Percentiles rank a stretch among this genome's conserved stretches.
phyloP scores from a whole-genome alignment of 306 rosid genomes.

The Prunus mira region DNA sequence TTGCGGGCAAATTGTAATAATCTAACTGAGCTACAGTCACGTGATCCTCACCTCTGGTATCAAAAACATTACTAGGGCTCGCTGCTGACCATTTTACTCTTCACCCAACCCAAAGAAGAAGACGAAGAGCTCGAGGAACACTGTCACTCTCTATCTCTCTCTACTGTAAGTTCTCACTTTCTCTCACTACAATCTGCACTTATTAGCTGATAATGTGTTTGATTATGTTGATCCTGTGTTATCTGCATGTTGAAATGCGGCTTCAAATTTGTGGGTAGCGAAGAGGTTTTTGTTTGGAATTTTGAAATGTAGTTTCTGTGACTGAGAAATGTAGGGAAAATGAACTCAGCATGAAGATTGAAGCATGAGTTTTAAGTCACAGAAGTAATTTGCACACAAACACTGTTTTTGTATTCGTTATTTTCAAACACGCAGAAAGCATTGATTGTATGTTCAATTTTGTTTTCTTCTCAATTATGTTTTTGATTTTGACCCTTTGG shows the following conservation, averaged over 20 bases:
- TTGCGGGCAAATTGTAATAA: background rate
- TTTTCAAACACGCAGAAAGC: background rate
- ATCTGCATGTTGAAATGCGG: background rate
- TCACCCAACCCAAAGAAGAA: background rate
- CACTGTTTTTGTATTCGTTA: background rate
- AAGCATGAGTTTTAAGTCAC: background rate
- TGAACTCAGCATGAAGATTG: background rate
- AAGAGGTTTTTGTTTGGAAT: background rate
- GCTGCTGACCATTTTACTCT: background rate
- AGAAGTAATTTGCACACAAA: background rate
- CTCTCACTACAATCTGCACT: conserved; percentile 11
- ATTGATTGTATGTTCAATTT: background rate
- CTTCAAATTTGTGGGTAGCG: background rate
- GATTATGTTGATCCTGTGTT: background rate
- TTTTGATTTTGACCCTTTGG: background rate
- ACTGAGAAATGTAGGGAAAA: background rate
- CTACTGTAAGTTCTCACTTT: conserved; percentile 8
- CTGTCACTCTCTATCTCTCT: background rate
- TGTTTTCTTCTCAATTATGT: background rate
- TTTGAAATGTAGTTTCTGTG: background rate
- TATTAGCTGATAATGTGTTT: background rate
- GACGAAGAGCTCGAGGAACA: background rate
- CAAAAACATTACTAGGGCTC: background rate
- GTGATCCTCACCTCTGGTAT: background rate
- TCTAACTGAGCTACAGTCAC: background rate